Percentiles rank a stretch among this genome's conserved stretches.
Conservation (phyloP, 2,329 filamentous ascomycete species). For the Massarina eburnea region DNA sequence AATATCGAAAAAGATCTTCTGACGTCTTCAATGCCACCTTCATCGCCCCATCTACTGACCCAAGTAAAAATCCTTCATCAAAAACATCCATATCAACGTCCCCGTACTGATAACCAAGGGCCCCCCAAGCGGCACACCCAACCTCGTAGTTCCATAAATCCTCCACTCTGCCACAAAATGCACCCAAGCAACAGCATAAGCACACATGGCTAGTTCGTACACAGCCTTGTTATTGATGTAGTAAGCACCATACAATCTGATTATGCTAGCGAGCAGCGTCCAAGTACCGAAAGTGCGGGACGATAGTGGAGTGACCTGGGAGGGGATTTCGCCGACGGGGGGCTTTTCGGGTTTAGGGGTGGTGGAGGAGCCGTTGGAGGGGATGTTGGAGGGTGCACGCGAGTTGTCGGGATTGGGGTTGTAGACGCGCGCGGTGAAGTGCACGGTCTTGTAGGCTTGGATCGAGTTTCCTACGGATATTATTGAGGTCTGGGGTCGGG, state of each 20-base stretch:
- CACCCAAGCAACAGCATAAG: conserved; percentile 73
- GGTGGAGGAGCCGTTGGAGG: conserved; percentile 53
- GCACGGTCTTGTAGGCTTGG: conserved; percentile 58
- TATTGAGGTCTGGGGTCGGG: conserved; percentile 66
- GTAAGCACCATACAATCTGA: conserved; percentile 83
- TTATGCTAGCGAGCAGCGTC: conserved; percentile 75
- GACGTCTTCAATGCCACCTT: neutral
- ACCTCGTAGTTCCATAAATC: conserved; percentile 73
- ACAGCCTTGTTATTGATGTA: conserved; percentile 70
- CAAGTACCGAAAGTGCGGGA: conserved; percentile 85
- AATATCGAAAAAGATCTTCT: neutral
- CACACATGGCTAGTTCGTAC: conserved; percentile 81
- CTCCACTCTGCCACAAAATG: conserved; percentile 84
- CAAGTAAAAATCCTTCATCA: conserved; percentile 72
- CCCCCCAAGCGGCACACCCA: conserved; percentile 60
- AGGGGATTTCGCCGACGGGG: conserved; percentile 36
- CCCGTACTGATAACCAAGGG: conserved; percentile 60
- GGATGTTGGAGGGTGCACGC: conserved; percentile 40
- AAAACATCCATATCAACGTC: conserved; percentile 63
- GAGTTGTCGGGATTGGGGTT: conserved; percentile 57
- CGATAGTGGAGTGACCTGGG: conserved; percentile 70
- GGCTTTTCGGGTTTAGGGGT: conserved; percentile 37
- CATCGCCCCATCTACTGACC: conserved; percentile 5
- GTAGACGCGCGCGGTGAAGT: conserved; percentile 80
- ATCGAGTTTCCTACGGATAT: conserved; percentile 82